These are phyloP conservation scores for Neurospora sp. DNA, from an alignment of 495 filamentous ascomycete species.

Conservation along the genomic window DNA sequence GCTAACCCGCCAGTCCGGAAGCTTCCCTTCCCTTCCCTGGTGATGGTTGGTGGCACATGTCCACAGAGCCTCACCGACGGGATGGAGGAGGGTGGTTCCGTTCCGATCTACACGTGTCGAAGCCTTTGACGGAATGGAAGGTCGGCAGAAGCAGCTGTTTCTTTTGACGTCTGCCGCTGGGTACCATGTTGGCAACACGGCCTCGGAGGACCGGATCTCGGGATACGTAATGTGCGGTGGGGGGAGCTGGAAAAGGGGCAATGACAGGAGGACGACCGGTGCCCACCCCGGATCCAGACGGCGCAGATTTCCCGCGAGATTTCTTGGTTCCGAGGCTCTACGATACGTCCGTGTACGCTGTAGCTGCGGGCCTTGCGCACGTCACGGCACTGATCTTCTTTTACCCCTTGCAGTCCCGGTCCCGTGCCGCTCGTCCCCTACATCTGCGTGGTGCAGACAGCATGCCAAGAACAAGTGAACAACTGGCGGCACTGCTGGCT, in stretches of 20 bases:
- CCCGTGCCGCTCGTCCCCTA: neutral
- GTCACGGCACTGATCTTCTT: neutral
- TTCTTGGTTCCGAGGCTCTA: neutral
- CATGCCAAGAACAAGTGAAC: neutral
- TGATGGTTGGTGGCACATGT: neutral
- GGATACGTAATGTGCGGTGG: neutral
- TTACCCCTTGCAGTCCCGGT: neutral
- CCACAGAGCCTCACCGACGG: neutral
- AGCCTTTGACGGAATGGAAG: neutral
- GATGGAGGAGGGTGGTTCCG: neutral
- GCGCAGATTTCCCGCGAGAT: neutral
- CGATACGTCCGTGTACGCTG: neutral
- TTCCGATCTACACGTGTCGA: neutral
- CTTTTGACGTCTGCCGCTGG: neutral
- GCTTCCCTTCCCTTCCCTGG: neutral
- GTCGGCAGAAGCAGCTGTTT: neutral
- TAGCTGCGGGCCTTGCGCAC: neutral
- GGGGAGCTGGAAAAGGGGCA: neutral
- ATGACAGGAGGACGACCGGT: neutral
- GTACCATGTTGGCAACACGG: neutral
- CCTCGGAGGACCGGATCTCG: neutral
- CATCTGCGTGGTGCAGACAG: neutral
- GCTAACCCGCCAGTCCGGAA: neutral
- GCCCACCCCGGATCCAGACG: neutral
- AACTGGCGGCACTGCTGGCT: neutral